phyloP scores from a whole-genome alignment of 257 asterid species.

The Primulina tabacum region DNA sequence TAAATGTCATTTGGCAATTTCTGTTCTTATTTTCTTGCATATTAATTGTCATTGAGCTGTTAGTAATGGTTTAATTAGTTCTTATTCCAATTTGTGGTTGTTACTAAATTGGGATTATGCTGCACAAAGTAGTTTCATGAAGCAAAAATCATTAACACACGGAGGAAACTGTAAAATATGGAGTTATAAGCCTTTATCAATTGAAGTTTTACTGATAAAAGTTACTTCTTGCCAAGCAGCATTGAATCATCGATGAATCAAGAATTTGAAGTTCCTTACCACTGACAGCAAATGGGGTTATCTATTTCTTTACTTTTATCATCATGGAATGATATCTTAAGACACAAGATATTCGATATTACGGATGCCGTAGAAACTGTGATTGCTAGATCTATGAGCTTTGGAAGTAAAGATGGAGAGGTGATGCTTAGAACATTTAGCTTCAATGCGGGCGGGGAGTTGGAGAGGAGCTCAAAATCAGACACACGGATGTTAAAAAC shows the following conservation, averaged over 20 bases:
- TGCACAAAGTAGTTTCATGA: no score
- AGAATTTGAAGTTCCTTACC: background rate
- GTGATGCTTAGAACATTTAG: constrained; percentile 28
- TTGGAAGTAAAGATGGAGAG: constrained; percentile 42
- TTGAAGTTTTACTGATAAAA: background rate
- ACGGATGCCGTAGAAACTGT: constrained; percentile 32
- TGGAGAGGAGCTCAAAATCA: constrained; percentile 2
- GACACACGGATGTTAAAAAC: constrained; percentile 27
- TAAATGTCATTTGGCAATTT: no score
- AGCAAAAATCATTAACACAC: no score
- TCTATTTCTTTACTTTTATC: constrained; percentile 41
- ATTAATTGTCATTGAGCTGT: no score
- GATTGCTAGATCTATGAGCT: constrained; percentile 48
- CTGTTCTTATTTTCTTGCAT: no score
- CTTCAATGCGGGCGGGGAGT: constrained; percentile 27
- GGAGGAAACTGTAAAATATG: no score
- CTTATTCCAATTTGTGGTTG: no score
- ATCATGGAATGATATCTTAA: constrained; percentile 36
- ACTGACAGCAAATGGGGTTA: constrained; percentile 34
- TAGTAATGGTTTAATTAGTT: no score
- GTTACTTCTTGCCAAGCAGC: constrained; percentile 12
- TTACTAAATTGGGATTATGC: no score
- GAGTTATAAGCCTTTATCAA: no score
- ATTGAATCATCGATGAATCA: constrained; percentile 1
- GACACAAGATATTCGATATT: constrained; percentile 25